A percentile compares a stretch with the other conserved stretches of the same genome.
Evolutionary conservation across 2,329 filamentous ascomycete species (phyloP).

Genomic region (Paramyrothecium sp.): DNA sequence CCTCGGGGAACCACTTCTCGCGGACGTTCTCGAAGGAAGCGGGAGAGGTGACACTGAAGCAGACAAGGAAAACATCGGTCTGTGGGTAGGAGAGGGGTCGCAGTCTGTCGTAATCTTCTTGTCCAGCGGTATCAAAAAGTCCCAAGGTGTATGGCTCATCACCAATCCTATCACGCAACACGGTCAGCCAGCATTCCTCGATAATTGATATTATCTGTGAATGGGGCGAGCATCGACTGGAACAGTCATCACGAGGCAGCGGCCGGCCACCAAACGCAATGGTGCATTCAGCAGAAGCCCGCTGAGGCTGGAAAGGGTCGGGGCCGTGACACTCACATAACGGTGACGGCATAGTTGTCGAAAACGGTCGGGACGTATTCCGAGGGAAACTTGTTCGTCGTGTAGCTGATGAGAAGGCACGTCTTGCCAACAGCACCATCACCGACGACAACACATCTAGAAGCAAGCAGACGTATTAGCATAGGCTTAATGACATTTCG

Average conservation of each 20-base stretch:
- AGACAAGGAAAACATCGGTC: slow-evolving; percentile 98
- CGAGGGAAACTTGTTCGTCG: slow-evolving; percentile 98
- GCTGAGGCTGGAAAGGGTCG: slow-evolving; percentile 8
- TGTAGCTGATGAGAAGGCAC: slow-evolving; percentile 98
- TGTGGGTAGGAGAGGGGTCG: slow-evolving; percentile 96
- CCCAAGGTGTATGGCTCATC: slow-evolving; percentile 98
- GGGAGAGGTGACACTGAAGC: slow-evolving; percentile 96
- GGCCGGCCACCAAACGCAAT: neutral
- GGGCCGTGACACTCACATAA: slow-evolving; percentile 73
- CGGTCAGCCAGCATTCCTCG: slow-evolving; percentile 13
- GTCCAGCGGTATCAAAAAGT: slow-evolving; percentile 96
- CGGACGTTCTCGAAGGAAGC: slow-evolving; percentile 99
- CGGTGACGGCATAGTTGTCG: slow-evolving; percentile 99
- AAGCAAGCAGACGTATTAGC: neutral
- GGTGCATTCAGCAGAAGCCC: slow-evolving; percentile 8
- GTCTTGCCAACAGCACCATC: slow-evolving; percentile 99
- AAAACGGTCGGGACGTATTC: slow-evolving; percentile 99
- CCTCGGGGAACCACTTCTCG: slow-evolving; percentile 98
- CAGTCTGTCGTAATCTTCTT: slow-evolving; percentile 98
- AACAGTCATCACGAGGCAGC: neutral
- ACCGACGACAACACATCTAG: slow-evolving; percentile 95
- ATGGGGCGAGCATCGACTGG: neutral
- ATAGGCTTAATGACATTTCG: no score
- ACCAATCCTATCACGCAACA: slow-evolving; percentile 71
- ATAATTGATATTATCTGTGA: neutral